Evolutionary conservation across 2,329 filamentous ascomycete genomes (phyloP), one percentile per base, ranked within the genome.

Genomic region (Thelonectria discophora): DNA sequence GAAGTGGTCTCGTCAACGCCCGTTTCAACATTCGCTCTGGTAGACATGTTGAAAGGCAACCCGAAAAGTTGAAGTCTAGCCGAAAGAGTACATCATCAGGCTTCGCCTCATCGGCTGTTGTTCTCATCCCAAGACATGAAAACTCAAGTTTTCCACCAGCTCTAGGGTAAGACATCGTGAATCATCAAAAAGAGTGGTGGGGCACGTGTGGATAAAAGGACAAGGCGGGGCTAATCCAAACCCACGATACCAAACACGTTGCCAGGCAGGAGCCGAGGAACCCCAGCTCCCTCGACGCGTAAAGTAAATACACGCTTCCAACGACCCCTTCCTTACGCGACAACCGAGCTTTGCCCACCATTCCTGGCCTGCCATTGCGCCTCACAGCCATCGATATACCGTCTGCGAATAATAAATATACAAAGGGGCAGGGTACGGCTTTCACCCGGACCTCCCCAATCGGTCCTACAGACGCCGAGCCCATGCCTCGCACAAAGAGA

Each of bases 401-500:
- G 20, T 6, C 12, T 5, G 8, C 20, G 10, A 20, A 10, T 3
- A 5, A 45, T 2, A 9, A 45, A 9, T 12, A 6, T 21, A 17
- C 11, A 21, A 5, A 13, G 3, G 13, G 18, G 24, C 42, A 20
- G 10, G 10, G 2, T 13, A 10, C 18, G 9, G 20, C 42, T 20
- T 24, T 27, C 12, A n/a, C 8, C 21, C 10, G 20, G 15, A 6
- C 45, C 21, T 7, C 15, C 17, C 21, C 12, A 20, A 9, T 4
- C 4, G 34, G 27, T 43, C 66, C 57, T 58, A 63, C 55, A 58
- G 7, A 30, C 32, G 47, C 55, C 27, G 37, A 17, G 42, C 48
- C 40, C 48, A 77, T 78, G 75, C 64, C 72, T 48, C 69, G 71
- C 5, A 55, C 69, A 21, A 86, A 86, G 72, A 80, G 83, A 65